Percentiles rank a stretch among this genome's conserved stretches.
These are phyloP conservation scores for Aureobasidium pullulans DNA, from an alignment of 2,329 filamentous ascomycete species.

Conservation along the genomic window DNA sequence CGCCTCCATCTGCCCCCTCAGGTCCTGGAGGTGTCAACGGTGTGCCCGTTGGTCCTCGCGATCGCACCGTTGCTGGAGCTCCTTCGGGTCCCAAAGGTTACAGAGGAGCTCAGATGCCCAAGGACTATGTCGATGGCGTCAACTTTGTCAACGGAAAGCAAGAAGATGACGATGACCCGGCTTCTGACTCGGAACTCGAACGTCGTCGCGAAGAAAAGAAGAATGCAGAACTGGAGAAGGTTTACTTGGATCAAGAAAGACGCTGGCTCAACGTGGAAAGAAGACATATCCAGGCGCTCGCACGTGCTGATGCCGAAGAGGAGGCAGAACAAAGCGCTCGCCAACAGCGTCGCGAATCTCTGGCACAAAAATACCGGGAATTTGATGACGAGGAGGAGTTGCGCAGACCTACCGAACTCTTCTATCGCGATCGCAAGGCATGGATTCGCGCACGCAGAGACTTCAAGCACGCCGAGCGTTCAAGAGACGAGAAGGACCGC, in stretches of 20 bases:
- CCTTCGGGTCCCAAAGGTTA: constrained; percentile 62
- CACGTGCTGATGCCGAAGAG: constrained; percentile 76
- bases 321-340: constrained; percentile 62
- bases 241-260: constrained; percentile 76
- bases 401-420: constrained; percentile 70
- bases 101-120: constrained; percentile 53
- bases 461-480: constrained; percentile 66
- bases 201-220: constrained; percentile 62
- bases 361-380: constrained; percentile 64
- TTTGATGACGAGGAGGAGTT: constrained; percentile 80
- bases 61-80: constrained; percentile 61
- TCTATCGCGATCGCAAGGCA: constrained; percentile 76
- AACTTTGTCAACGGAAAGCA: constrained; percentile 73
- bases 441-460: constrained; percentile 77
- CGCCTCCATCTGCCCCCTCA: constrained; percentile 48
- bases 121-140: constrained; percentile 69
- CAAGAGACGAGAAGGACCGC: constrained; percentile 76
- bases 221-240: constrained; percentile 68
- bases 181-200: constrained; percentile 80
- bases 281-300: constrained; percentile 72
- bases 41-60: constrained; percentile 67
- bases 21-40: constrained; percentile 60
- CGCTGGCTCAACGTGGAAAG: constrained; percentile 88
- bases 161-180: constrained; percentile 81
- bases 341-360: constrained; percentile 57